Percentiles rank a stretch among this genome's conserved stretches.
phyloP scores from a whole-genome alignment of 148 eudicot species.

The Suaeda aralocaspica region DNA sequence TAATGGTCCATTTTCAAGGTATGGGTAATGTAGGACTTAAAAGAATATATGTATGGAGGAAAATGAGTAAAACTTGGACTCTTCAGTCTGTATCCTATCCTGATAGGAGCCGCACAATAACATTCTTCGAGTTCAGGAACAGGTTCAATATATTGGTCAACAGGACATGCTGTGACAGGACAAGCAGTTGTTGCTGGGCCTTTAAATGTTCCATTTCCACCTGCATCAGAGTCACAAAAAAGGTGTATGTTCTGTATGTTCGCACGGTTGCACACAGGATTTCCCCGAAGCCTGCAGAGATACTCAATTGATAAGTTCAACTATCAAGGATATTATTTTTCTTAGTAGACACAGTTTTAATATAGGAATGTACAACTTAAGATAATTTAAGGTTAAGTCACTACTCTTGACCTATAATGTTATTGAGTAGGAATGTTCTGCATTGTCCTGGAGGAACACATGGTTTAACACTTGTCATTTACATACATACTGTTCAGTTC shows the following conservation, averaged over 20 bases:
- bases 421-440: too few species aligned
- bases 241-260: conserved; percentile 33
- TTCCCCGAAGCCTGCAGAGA: conserved; percentile 60
- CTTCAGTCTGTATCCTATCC: conserved; percentile 73
- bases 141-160: conserved; percentile 47
- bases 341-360: conserved; percentile 5
- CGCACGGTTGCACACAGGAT: conserved; percentile 58
- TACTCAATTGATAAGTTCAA: conserved; percentile 6
- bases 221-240: conserved; percentile 52
- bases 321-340: background rate
- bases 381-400: background rate
- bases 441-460: too few species aligned
- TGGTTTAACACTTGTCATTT: too few species aligned
- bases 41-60: conserved; percentile 45
- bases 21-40: conserved; percentile 49
- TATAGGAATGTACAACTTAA: background rate
- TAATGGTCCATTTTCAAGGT: conserved; percentile 47
- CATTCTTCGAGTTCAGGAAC: conserved; percentile 58
- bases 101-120: conserved; percentile 86
- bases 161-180: conserved; percentile 55
- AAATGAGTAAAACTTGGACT: conserved; percentile 84
- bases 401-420: background rate
- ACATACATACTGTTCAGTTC: too few species aligned
- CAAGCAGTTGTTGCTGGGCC: conserved; percentile 38
- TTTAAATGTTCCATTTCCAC: conserved; percentile 32